phyloP scores from a whole-genome alignment of 1,284 basidiomycete genomes.

The Pseudozyma sp. region DNA sequence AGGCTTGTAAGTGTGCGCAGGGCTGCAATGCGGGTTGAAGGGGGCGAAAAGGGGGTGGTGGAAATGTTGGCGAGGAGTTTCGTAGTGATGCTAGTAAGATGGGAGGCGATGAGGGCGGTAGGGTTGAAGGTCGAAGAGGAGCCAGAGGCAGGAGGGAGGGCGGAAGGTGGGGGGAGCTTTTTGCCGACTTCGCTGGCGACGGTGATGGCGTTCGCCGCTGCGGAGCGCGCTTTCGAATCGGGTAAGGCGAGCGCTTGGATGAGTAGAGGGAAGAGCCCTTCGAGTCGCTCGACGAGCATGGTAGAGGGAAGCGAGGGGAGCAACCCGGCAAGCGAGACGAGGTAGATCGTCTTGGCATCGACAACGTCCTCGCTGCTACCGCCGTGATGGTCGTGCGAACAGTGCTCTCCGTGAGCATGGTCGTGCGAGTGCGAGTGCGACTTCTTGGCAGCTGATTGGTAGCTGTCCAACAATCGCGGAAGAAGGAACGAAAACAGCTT shows the following conservation, averaged over 20 bases:
- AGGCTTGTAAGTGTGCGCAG: slow-evolving; percentile 80
- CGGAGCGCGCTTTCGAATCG: slow-evolving; percentile 78
- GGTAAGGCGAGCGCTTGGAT: slow-evolving; percentile 84
- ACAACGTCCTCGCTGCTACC: background rate
- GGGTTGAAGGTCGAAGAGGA: slow-evolving; percentile 10
- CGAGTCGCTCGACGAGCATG: slow-evolving; percentile 27
- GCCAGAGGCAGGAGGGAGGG: too few species aligned
- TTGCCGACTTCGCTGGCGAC: slow-evolving; percentile 74
- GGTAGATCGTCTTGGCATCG: slow-evolving; percentile 76
- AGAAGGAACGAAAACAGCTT: slow-evolving; percentile 82
- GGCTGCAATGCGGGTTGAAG: slow-evolving; percentile 80
- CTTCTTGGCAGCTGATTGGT: slow-evolving; percentile 12
- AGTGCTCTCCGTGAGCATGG: slow-evolving; percentile 11
- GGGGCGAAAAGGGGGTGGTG: slow-evolving; percentile 51
- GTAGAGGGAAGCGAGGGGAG: slow-evolving; percentile 83
- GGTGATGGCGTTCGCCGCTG: slow-evolving; percentile 83
- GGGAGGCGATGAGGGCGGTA: slow-evolving; percentile 16
- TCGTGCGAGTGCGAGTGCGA: slow-evolving; percentile 10
- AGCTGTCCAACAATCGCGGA: slow-evolving; percentile 76
- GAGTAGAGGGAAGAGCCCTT: slow-evolving; percentile 86
- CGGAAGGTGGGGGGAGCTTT: slow-evolving; percentile 61
- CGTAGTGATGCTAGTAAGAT: slow-evolving; percentile 40
- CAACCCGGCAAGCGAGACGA: slow-evolving; percentile 85
- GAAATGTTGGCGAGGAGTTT: slow-evolving; percentile 39
- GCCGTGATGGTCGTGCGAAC: slow-evolving; percentile 11